Conservation (phyloP, 768 basidiomycete species). For the Chalciporus sphaerocephalus region DNA sequence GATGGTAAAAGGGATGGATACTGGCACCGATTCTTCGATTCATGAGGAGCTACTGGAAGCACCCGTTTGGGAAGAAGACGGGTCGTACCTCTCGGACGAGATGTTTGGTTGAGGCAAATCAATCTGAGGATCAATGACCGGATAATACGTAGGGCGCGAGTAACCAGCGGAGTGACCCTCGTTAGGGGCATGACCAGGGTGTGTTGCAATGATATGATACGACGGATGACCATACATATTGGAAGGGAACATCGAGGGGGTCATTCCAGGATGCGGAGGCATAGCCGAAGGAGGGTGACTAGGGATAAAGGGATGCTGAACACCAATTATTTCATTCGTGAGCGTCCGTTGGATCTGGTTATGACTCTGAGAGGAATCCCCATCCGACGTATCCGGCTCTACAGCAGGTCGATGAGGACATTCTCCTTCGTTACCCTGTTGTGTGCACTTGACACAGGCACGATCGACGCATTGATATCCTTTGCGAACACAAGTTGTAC, state of each 20-base stretch:
- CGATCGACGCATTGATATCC: conserved; percentile 50
- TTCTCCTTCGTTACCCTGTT: conserved; percentile 42
- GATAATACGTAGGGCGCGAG: conserved; percentile 33
- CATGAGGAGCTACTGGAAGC: conserved; percentile 13
- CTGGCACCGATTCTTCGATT: background rate
- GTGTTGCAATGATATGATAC: conserved; percentile 27
- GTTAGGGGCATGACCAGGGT: conserved; percentile 13
- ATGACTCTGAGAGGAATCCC: conserved; percentile 12
- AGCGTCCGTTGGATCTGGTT: conserved; percentile 1
- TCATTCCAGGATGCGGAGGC: conserved; percentile 13
- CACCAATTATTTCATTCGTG: background rate
- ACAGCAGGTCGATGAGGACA: conserved; percentile 38
- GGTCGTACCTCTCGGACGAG: conserved; percentile 33
- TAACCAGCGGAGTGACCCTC: conserved; percentile 27
- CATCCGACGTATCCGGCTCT: conserved; percentile 26
- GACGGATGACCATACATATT: conserved; percentile 27
- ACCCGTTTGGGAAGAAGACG: conserved; percentile 15
- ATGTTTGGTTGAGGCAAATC: conserved; percentile 29
- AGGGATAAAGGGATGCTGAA: conserved; percentile 14
- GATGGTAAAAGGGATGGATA: background rate
- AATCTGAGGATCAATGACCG: conserved; percentile 39
- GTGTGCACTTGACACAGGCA: conserved; percentile 41
- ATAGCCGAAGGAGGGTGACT: conserved; percentile 11
- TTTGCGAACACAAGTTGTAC: conserved; percentile 46
- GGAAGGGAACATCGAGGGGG: conserved; percentile 18